Evolutionary conservation across 2,329 filamentous ascomycete genomes (phyloP).

Genomic region (Stenocarpella maydis): DNA sequence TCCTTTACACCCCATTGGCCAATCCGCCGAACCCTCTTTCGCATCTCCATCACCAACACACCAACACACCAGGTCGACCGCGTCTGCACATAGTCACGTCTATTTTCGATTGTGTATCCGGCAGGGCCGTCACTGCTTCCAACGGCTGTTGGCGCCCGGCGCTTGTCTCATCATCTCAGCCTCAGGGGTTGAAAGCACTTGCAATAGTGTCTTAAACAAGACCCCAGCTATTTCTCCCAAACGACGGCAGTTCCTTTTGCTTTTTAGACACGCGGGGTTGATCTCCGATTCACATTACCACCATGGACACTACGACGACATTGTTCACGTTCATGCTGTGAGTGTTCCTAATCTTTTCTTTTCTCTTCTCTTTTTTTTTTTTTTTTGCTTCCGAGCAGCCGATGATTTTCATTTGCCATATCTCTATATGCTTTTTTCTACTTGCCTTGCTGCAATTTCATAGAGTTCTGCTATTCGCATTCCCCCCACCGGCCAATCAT

Average conservation of each 20-base stretch:
- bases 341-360: slow-evolving; percentile 51
- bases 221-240: slow-evolving; percentile 12
- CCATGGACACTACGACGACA: slow-evolving; percentile 69
- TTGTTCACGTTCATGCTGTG: slow-evolving; percentile 75
- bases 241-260: not conserved
- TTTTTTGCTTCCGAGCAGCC: slow-evolving; percentile 37
- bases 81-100: slow-evolving; percentile 22
- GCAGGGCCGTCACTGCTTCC: slow-evolving; percentile 8
- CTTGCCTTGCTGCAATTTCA: slow-evolving; percentile 30
- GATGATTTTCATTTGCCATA: slow-evolving; percentile 27
- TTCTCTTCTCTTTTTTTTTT: slow-evolving; percentile 38
- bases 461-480: slow-evolving; percentile 28
- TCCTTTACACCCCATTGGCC: slow-evolving; percentile 33
- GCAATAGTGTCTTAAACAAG: slow-evolving; percentile 23
- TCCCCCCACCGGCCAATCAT: slow-evolving; percentile 18
- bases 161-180: slow-evolving; percentile 23
- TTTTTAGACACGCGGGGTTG: slow-evolving; percentile 36
- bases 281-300: slow-evolving; percentile 34
- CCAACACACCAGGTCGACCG: slow-evolving; percentile 5
- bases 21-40: not conserved
- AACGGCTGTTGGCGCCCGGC: slow-evolving; percentile 22
- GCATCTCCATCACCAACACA: slow-evolving; percentile 8
- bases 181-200: slow-evolving; percentile 4
- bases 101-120: slow-evolving; percentile 21
- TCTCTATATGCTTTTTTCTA: slow-evolving; percentile 35